Evolutionary conservation across 352 stramenopile genomes (phyloP), one percentile per base, ranked within the genome.

Genomic region (Globisporangium radiosum): DNA sequence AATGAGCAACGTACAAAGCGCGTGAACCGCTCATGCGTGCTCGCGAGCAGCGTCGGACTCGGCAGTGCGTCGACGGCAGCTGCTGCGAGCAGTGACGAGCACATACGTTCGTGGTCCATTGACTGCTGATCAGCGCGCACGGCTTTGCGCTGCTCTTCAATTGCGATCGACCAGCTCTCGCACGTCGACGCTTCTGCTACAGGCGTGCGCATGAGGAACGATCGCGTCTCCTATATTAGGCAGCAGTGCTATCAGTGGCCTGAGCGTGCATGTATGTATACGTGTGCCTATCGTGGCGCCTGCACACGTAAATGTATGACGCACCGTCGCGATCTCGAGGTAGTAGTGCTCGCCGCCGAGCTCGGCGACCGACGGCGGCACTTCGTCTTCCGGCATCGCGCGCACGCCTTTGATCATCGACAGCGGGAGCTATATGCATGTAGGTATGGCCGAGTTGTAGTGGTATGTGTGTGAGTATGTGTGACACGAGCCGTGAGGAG

Each of bases 101-200:
- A 81, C 73, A 44, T 13, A 44, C 40, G 11, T 13, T 84, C 76
- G 80, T 68, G 25, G 25, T 33, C 25, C 25, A 33, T 33, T 33
- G 25, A 33, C 25, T 33, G 73, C 73, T 86, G 75, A 54, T 81
- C 73, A 9, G 70, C 72, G 7, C 70, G 71, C 38, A 89, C 53
- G 38, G 81, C 76, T 58, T 93, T 90, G 66, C 84, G 81, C 66
- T 93, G 84, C 63, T 91, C 78, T 56, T 91, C 81, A 59, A 93
- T 88, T 38, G 78, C 79, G 53, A 90, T 89, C 8, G 82, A 90
- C 84, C 84, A 93, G 71, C 78, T 90, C 63, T 91, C 81, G 52
- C 81, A 90, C 53, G 84, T 89, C 53, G 80, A 89, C n/a, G 79
- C 78, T 60, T 90, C 77, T 7, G 65, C 70, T 59, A 88, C 69